Percentiles rank a stretch among this genome's conserved stretches.
phyloP scores from a whole-genome alignment of 306 rosid genomes.

The Sindora glabra region DNA sequence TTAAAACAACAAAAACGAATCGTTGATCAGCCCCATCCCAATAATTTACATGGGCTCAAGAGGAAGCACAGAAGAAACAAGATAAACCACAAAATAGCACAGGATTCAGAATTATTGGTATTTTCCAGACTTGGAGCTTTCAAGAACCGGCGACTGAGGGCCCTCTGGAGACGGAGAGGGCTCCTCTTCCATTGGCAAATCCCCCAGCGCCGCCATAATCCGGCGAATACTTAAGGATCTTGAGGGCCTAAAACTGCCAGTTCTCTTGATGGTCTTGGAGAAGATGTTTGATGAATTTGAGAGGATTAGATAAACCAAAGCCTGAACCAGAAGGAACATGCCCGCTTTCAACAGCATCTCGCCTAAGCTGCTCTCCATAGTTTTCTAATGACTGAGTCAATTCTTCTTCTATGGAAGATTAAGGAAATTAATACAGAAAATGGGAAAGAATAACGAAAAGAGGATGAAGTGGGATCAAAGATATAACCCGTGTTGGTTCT shows the following conservation, averaged over 20 bases:
- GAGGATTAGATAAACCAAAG: constrained; percentile 72
- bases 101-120: too few species aligned
- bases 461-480: background rate
- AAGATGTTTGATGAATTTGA: constrained; percentile 69
- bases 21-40: too few species aligned
- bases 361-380: constrained; percentile 40
- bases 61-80: too few species aligned
- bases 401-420: too few species aligned
- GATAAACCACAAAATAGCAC: too few species aligned
- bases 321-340: constrained; percentile 56
- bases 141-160: constrained; percentile 23
- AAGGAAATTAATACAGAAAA: too few species aligned
- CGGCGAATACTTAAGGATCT: constrained; percentile 63
- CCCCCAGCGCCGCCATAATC: constrained; percentile 56
- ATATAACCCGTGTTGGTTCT: background rate
- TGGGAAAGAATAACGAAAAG: background rate
- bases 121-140: background rate
- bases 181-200: constrained; percentile 60
- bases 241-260: constrained; percentile 58
- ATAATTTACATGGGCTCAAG: too few species aligned
- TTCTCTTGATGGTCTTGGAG: constrained; percentile 40
- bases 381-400: too few species aligned
- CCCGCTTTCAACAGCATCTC: constrained; percentile 53
- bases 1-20: too few species aligned
- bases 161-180: constrained; percentile 43